Percentiles rank a stretch among this genome's conserved stretches.
Conservation (phyloP, 2,329 filamentous ascomycete species). For the Penicillium rolfsii region DNA sequence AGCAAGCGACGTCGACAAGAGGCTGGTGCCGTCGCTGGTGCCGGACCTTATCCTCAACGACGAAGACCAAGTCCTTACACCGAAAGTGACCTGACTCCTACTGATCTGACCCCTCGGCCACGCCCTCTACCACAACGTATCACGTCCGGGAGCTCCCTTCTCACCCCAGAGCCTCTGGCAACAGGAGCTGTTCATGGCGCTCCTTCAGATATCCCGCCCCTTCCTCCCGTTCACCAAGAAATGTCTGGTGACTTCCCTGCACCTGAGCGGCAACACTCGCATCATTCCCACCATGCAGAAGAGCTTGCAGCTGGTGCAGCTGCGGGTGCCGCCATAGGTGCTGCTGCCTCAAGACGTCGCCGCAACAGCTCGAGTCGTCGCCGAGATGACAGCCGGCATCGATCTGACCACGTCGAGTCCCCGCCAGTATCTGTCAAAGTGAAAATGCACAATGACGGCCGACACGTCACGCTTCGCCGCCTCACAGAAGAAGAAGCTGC, state of each 20-base stretch:
- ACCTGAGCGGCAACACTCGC: conserved; percentile 23
- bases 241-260: conserved; percentile 39
- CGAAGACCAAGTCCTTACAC: conserved; percentile 39
- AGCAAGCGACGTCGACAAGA: conserved; percentile 66
- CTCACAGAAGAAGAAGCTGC: conserved; percentile 66
- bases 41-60: conserved; percentile 48
- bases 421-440: conserved; percentile 67
- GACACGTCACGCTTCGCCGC: conserved; percentile 64
- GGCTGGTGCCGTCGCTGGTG: conserved; percentile 64
- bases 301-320: conserved; percentile 38
- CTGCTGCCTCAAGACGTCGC: conserved; percentile 36
- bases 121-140: conserved; percentile 26
- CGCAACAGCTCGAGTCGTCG: conserved; percentile 31
- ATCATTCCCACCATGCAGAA: conserved; percentile 24
- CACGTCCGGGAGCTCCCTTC: conserved; percentile 38
- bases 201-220: conserved; percentile 43
- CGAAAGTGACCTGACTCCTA: conserved; percentile 44
- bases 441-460: conserved; percentile 66
- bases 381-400: conserved; percentile 27
- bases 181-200: conserved; percentile 36
- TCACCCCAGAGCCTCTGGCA: conserved; percentile 37
- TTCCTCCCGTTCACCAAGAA: conserved; percentile 47
- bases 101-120: conserved; percentile 37
- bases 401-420: conserved; percentile 51
- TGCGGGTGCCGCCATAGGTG: conserved; percentile 38